Conservation (phyloP, 2,329 filamentous ascomycete genomes). For the Monilinia laxa region DNA sequence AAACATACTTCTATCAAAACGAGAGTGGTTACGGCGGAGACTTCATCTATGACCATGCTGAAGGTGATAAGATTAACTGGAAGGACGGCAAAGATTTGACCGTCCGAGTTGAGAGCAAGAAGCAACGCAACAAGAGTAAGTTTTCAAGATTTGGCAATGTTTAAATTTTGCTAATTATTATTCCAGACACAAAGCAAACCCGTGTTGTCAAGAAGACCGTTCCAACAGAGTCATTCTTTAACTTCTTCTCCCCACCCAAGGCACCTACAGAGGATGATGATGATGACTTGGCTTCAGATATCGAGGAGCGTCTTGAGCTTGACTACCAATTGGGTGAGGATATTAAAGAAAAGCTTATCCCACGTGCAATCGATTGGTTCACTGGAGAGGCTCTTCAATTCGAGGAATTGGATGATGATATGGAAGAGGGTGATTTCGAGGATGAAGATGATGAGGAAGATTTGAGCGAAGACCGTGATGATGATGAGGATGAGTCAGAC, state of each 20-base stretch:
- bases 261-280: conserved; percentile 71
- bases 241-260: conserved; percentile 92
- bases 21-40: conserved; percentile 98
- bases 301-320: conserved; percentile 95
- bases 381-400: conserved; percentile 96
- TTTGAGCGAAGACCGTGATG: conserved; percentile 73
- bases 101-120: conserved; percentile 95
- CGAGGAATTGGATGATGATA: conserved; percentile 85
- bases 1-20: conserved; percentile 99
- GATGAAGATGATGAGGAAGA: conserved; percentile 89
- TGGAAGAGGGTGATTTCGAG: conserved; percentile 78
- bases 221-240: conserved; percentile 93
- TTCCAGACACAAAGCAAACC: conserved; percentile 93
- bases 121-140: conserved; percentile 99
- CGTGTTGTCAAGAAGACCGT: conserved; percentile 99
- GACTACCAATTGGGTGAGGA: conserved; percentile 99
- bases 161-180: conserved; percentile 9
- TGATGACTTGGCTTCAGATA: conserved; percentile 77
- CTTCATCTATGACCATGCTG: conserved; percentile 99
- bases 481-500: conserved; percentile 76
- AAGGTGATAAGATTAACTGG: conserved; percentile 98
- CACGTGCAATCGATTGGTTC: conserved; percentile 98
- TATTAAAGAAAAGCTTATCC: conserved; percentile 99
- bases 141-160: conserved; percentile 23
- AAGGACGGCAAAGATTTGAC: conserved; percentile 91